These are phyloP conservation scores for Coemansia aciculifera DNA, from an alignment of 192 early-diverging fungal genomes.

Conservation along the genomic window DNA sequence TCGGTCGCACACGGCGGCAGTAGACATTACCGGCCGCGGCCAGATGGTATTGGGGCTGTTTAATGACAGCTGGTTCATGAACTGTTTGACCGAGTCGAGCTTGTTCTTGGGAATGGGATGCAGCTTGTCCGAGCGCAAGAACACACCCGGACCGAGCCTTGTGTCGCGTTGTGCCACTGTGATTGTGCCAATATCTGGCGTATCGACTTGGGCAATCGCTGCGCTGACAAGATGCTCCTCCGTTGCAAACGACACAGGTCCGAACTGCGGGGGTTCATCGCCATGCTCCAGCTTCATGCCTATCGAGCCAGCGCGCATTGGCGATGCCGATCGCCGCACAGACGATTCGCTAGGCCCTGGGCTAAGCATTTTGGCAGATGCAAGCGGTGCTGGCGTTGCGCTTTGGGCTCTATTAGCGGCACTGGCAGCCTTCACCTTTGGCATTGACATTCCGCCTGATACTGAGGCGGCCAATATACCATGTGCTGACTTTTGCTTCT, in stretches of 20 bases:
- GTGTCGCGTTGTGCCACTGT: slow-evolving; percentile 42
- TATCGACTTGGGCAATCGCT: slow-evolving; percentile 22
- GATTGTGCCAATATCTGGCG: slow-evolving; percentile 30
- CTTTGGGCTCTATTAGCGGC: slow-evolving; percentile 20
- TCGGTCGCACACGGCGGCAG: slow-evolving; percentile 72
- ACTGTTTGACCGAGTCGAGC: slow-evolving; percentile 52
- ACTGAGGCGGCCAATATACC: slow-evolving; percentile 3
- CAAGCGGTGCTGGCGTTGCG: slow-evolving; percentile 3
- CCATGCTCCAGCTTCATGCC: slow-evolving; percentile 22
- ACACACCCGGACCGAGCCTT: slow-evolving; percentile 50
- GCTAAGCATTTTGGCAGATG: slow-evolving; percentile 10
- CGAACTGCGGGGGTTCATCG: slow-evolving; percentile 24
- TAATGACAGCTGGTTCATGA: slow-evolving; percentile 45
- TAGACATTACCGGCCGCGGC: slow-evolving; percentile 82
- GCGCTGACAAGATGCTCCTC: slow-evolving; percentile 47
- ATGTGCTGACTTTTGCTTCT: slow-evolving; percentile 46
- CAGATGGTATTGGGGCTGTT: slow-evolving; percentile 53
- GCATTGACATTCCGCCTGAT: slow-evolving; percentile 8
- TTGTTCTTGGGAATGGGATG: slow-evolving; percentile 52
- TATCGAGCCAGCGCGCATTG: slow-evolving; percentile 10
- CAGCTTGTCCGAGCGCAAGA: slow-evolving; percentile 55
- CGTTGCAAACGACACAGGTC: slow-evolving; percentile 39
- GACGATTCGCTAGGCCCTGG: background rate
- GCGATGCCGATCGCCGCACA: slow-evolving; percentile 36
- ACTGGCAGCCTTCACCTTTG: slow-evolving; percentile 1